A percentile compares a stretch with the other conserved stretches of the same genome.
Evolutionary conservation across 2,329 filamentous ascomycete genomes (phyloP).

Genomic region (Aspergillus sp.): DNA sequence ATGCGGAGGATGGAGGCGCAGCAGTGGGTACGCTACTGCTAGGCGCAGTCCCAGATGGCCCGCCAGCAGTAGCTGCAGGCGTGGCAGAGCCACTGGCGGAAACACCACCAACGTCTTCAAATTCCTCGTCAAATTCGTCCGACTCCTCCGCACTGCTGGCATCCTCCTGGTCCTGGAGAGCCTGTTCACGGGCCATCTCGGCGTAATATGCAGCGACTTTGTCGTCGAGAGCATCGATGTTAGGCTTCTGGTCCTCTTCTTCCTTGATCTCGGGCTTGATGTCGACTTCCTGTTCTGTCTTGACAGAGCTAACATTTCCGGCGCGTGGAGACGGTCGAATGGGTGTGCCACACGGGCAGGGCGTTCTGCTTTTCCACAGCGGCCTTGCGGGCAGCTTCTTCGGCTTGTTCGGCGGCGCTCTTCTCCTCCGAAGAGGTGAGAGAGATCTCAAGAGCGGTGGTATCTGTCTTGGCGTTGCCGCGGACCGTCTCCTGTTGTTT

Average conservation of each 20-base stretch:
- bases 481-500: constrained; percentile 34
- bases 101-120: constrained; percentile 38
- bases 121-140: constrained; percentile 35
- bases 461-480: constrained; percentile 37
- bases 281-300: constrained; percentile 23
- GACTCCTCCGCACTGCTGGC: constrained; percentile 34
- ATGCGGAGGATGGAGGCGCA: constrained; percentile 4
- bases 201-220: constrained; percentile 41
- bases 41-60: constrained; percentile 15
- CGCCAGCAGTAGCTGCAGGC: constrained; percentile 16
- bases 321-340: constrained; percentile 39
- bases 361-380: constrained; percentile 45
- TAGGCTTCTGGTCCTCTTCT: constrained; percentile 35
- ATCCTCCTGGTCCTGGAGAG: constrained; percentile 34
- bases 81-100: constrained; percentile 30
- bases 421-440: constrained; percentile 43
- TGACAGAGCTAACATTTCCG: constrained; percentile 17
- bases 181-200: constrained; percentile 38
- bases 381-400: constrained; percentile 41
- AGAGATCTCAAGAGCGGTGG: constrained; percentile 40
- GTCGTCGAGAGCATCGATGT: constrained; percentile 37
- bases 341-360: constrained; percentile 46
- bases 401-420: constrained; percentile 41
- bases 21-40: constrained; percentile 19
- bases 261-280: constrained; percentile 35